phyloP scores from a whole-genome alignment of 495 filamentous ascomycete genomes.

The Hypoxylon crocopeplum region DNA sequence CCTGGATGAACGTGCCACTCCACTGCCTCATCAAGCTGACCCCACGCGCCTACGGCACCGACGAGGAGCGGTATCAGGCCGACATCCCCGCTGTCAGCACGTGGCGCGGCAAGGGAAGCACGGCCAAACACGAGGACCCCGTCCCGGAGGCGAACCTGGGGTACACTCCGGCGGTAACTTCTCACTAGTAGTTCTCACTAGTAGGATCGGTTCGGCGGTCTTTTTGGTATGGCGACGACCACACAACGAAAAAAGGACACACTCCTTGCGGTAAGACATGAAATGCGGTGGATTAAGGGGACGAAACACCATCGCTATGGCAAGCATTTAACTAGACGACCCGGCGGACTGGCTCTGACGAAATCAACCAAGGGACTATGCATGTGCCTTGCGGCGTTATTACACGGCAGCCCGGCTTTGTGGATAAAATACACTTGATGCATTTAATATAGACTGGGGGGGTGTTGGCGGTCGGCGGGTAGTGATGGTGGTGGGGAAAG shows the following conservation, averaged over 20 bases:
- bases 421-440: slow-evolving; percentile 32
- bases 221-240: slow-evolving; percentile 8
- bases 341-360: slow-evolving; percentile 10
- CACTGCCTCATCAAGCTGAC: slow-evolving; percentile 97
- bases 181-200: slow-evolving; percentile 22
- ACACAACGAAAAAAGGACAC: not conserved
- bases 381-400: slow-evolving; percentile 1
- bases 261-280: too few relatives aligned
- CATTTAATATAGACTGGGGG: slow-evolving; percentile 33
- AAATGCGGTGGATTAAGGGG: not conserved
- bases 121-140: slow-evolving; percentile 72
- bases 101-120: slow-evolving; percentile 89
- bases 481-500: slow-evolving; percentile 5
- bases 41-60: slow-evolving; percentile 89
- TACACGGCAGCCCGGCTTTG: slow-evolving; percentile 14
- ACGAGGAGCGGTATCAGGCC: slow-evolving; percentile 83
- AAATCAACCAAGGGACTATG: slow-evolving; percentile 17
- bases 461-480: too few relatives aligned
- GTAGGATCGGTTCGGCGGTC: not conserved
- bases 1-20: slow-evolving; percentile 93
- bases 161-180: slow-evolving; percentile 14
- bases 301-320: not conserved
- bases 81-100: slow-evolving; percentile 95
- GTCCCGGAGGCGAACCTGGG: slow-evolving; percentile 43
- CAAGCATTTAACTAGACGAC: slow-evolving; percentile 8